A percentile compares a stretch with the other conserved stretches of the same genome.
phyloP scores from a whole-genome alignment of 2,329 filamentous ascomycete species.

The Fusarium sororula region DNA sequence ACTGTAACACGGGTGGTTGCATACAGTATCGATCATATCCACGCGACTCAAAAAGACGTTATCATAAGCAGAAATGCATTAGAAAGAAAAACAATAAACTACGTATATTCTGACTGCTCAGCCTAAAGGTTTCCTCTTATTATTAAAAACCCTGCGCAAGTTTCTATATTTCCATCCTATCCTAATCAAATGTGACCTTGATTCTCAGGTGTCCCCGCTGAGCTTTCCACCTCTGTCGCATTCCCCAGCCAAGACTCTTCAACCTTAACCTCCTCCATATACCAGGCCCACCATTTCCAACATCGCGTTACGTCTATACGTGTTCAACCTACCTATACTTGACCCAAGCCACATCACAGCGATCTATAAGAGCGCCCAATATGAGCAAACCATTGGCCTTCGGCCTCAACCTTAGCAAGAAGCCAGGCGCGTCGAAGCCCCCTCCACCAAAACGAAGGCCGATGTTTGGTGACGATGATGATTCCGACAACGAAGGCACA shows the following conservation, averaged over 20 bases:
- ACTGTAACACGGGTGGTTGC: background rate
- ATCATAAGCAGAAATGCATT: background rate
- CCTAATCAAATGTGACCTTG: background rate
- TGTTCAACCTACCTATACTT: background rate
- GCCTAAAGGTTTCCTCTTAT: too few relatives aligned
- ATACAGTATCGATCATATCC: background rate
- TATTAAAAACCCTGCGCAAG: background rate
- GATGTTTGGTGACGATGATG: slow-evolving; percentile 65
- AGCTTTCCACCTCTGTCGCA: background rate
- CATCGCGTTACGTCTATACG: background rate
- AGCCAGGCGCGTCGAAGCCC: slow-evolving; percentile 60
- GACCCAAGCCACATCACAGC: background rate
- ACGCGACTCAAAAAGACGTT: background rate
- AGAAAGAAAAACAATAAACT: background rate
- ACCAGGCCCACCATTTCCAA: background rate
- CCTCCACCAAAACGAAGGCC: slow-evolving; percentile 61
- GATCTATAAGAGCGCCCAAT: background rate
- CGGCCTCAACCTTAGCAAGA: slow-evolving; percentile 70
- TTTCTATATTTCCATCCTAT: background rate
- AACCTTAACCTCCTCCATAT: slow-evolving; percentile 12
- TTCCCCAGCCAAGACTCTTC: background rate
- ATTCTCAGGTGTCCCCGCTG: background rate
- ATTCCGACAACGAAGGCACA: slow-evolving; percentile 61
- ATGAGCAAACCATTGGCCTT: slow-evolving; percentile 63
- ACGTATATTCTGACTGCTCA: background rate